Evolutionary conservation across 208 protist genomes (phyloP), one percentile per base, ranked within the genome.

Genomic region (Trypanosoma boissoni): DNA sequence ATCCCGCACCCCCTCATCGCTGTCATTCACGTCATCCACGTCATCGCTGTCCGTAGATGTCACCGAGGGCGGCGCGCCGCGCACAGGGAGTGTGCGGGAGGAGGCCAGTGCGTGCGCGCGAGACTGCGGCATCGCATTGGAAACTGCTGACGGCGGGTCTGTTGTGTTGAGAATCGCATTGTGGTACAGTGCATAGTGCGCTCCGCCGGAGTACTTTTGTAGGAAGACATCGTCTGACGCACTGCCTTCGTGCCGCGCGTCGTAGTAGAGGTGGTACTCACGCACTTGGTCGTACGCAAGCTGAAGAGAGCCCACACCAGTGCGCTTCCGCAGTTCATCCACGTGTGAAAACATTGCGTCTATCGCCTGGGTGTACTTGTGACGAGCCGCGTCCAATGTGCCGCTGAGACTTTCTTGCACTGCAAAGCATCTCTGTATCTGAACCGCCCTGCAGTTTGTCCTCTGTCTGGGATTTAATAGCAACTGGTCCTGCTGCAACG

Each of bases 191-290:
- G 74, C 68, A 42, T 83, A 91, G 58, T 91, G 83, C 32, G 31
- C 68, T 45, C 86, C 80, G 41, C 86, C 79, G 37, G 77, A 76
- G 60, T 86, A 93, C 45, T 80, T 86, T 51, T 84, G 74, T 39
- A 70, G 69, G 56, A 93, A 90, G n/a, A 80, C 59, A 18, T 20
- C 63, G 10, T 72, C 66, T 31, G 44, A 56, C 16, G 83, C 75
- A 60, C 80, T 81, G 28, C 55, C 58, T 42, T 81, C 80, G 51
- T 93, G 78, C n/a, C 66, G 41, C 8, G 64, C 64, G 39, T 70
- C 56, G 65, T 89, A 92, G 18, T 68, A 82, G 8, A 95, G 63
- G 41, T 77, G 77, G 64, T 88, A 95, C 26, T 81, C 69, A 44
- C 74, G 68, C 26, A 67, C 59, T 14, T 50, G 28, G 57, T 91